Base-by-base conservation (phyloP, 371 early-diverging fungal genomes). In the Haplosporangium sp. region DNA sequence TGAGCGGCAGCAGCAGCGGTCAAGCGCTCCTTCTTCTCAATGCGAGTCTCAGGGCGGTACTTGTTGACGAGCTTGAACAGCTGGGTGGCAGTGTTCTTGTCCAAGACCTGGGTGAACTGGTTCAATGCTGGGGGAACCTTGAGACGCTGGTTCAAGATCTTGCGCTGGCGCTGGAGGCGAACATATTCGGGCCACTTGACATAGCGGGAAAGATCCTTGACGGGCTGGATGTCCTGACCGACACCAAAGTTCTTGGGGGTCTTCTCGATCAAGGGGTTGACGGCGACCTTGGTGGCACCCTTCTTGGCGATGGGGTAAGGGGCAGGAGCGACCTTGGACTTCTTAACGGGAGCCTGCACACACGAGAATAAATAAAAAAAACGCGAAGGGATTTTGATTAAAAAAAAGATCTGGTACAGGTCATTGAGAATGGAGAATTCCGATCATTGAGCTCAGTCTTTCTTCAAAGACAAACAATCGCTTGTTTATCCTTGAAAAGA, bases 51-150 rank as follows among this genome's bases (percentile, higher is more conserved):
- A 68, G 99, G 99, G 82, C 95, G 95, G 95, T 99, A 99, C 92
- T 99, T 99, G 94, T 93, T 88, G 68, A 94, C 86, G 76, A 96
- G 90, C 90, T 96, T 97, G 93, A 99, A 95, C 75, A 96, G 87
- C 89, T 96, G 93, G 72, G 96, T 93, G 81, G 98, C 98, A 77
- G 96, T 97, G 93, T 98, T 96, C 89, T 95, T 93, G 91, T 98
- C 97, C 80, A 99, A 87, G 59, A 92, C 91, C 85, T 96, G 93
- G 83, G 94, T 93, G 94, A 99, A 99, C 91, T 99, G 99, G 94
- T 99, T 97, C 89, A 99, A 92, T 59, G 99, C 94, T 47, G 99
- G 99, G 69, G 99, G 99, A 51, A 99, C 99, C 94, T 98, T 99
- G 75, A 99, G 91, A 85, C 99, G 96, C 90, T 94, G 95, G 86